These are phyloP conservation scores for Diaporthe humulicola DNA, from an alignment of 2,329 filamentous ascomycete genomes.

Conservation along the genomic window DNA sequence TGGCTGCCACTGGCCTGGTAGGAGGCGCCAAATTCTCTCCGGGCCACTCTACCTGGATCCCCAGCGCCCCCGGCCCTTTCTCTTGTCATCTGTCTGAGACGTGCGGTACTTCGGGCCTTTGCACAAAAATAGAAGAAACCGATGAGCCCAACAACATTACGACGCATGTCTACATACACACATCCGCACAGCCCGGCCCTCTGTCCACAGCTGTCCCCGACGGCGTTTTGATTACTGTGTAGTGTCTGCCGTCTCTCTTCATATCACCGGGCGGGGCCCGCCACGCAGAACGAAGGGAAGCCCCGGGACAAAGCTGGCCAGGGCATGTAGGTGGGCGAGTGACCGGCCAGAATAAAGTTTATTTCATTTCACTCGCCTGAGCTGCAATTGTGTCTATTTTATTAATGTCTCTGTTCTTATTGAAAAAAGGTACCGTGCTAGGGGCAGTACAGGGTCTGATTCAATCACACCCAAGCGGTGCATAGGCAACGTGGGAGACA, in stretches of 20 bases:
- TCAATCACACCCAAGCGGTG: background rate
- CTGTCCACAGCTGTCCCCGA: background rate
- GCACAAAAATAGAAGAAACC: conserved; percentile 14
- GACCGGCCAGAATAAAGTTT: background rate
- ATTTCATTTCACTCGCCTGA: background rate
- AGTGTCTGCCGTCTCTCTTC: background rate
- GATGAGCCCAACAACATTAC: background rate
- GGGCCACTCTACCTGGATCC: conserved; percentile 10
- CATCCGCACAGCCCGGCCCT: background rate
- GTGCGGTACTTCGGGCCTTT: conserved; percentile 14
- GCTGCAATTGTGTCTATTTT: background rate
- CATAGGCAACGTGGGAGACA: background rate
- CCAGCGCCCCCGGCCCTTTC: background rate
- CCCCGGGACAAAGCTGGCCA: background rate
- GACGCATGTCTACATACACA: background rate
- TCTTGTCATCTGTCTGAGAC: conserved; percentile 17
- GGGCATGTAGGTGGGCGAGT: too few species aligned
- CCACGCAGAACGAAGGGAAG: background rate
- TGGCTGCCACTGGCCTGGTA: background rate
- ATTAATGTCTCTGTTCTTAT: too few species aligned
- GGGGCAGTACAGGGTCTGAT: background rate
- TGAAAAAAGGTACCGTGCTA: background rate
- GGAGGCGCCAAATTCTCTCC: background rate
- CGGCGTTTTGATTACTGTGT: background rate
- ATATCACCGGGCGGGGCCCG: conserved; percentile 8